Evolutionary conservation across 805 yeast species (phyloP), one percentile per base, ranked within the genome.

Genomic region (Myxozyma kluyveri): DNA sequence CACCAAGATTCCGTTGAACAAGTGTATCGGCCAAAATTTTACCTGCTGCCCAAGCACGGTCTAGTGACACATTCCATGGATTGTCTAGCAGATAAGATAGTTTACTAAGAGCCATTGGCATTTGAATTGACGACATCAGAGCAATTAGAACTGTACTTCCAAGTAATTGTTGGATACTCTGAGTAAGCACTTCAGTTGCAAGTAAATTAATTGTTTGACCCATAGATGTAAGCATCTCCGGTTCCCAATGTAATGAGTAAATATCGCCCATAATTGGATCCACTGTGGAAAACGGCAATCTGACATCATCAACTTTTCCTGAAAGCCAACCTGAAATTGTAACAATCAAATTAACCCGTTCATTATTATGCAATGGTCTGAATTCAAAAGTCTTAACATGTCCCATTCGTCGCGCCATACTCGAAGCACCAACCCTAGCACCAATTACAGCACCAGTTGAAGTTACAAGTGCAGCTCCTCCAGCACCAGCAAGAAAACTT

Each of bases 251-350:
- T 5, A 93, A 74, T 0, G 98, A 88, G 62, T 85, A 87, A 60
- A 93, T 71, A 67, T 93, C 99, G 17, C 99, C 99, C 91, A 91
- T 89, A 0, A 91, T 88, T 0, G 99, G 99, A 65, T 95, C 99
- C 6, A 93, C 86, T 0, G 99, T 93, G 1, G 96, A 86, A 65
- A 90, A 93, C 1, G 99, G 99, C 57, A 93, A 76, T 65, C 99
- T 77, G 19, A 93, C 91, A 76, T 93, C 99, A 81, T 93, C 99
- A 62, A 83, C 81, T 53, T 83, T 84, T 67, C 96, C 95, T 48
- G 84, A 84, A 91, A 93, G 89, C 99, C 99, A 93, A 1, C 99
- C 99, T 47, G 95, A 82, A 0, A 95, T 89, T 1, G 97, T 90
- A 18, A 93, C 70, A 48, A 91, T 85, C 60, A 90, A 72, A 65